phyloP scores from a whole-genome alignment of 192 early-diverging fungal genomes.

The Gonapodya prolifera region DNA sequence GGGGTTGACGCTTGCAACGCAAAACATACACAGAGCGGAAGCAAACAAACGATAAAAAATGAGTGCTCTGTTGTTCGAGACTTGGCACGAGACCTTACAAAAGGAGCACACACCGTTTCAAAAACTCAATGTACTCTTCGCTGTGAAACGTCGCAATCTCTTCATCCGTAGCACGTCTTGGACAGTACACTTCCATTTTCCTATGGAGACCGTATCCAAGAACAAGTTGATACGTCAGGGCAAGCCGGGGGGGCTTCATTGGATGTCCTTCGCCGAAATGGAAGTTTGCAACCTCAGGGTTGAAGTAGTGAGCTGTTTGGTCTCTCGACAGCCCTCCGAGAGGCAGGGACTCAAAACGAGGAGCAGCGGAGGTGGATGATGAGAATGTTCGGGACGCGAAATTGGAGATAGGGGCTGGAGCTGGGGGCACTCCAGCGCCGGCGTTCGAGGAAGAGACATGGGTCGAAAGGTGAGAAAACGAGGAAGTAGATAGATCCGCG shows the following conservation, averaged over 20 bases:
- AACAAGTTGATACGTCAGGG: conserved; percentile 86
- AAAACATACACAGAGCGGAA: conserved; percentile 1
- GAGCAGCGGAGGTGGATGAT: neutral
- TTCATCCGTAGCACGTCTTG: conserved; percentile 67
- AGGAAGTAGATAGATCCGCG: neutral
- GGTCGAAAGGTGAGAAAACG: neutral
- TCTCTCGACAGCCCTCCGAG: neutral
- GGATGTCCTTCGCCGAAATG: conserved; percentile 87
- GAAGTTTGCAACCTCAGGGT: conserved; percentile 58
- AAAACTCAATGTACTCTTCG: conserved; percentile 84
- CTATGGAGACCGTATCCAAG: conserved; percentile 84
- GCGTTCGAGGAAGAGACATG: neutral
- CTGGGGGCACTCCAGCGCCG: neutral
- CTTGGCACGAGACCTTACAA: neutral
- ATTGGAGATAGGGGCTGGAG: neutral
- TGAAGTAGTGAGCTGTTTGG: conserved; percentile 42
- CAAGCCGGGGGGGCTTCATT: conserved; percentile 95
- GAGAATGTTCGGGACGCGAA: neutral
- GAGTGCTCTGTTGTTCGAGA: neutral
- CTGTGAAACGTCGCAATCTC: conserved; percentile 91
- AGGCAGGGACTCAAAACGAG: neutral
- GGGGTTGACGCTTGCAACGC: conserved; percentile 36
- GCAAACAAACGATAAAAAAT: neutral
- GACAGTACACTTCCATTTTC: conserved; percentile 67
- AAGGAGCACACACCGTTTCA: conserved; percentile 28